Evolutionary conservation across 306 rosid genomes (phyloP).

Genomic region (Crotalaria pallida): DNA sequence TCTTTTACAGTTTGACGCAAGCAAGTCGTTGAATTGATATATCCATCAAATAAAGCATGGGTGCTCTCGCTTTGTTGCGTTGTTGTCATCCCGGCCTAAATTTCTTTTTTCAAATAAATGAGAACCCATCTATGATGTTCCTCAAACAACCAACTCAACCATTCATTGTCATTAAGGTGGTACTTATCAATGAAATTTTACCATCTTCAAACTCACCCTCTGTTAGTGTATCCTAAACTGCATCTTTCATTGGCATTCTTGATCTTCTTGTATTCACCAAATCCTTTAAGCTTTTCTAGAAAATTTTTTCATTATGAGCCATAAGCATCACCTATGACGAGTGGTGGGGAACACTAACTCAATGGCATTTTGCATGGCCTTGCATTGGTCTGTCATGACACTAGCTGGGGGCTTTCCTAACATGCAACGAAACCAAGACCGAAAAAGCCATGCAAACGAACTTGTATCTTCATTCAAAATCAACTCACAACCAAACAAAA

Average conservation of each 20-base stretch:
- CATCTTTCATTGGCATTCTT: background rate
- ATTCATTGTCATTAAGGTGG: no score
- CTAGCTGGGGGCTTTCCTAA: no score
- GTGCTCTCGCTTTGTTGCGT: background rate
- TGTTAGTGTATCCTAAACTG: background rate
- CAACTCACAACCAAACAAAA: background rate
- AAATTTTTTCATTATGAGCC: background rate
- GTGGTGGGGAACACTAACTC: background rate
- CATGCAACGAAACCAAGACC: no score
- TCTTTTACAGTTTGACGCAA: background rate
- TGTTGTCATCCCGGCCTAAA: background rate
- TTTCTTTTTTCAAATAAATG: background rate
- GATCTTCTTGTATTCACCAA: background rate
- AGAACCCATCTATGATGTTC: no score
- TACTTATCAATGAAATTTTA: background rate
- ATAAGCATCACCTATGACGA: background rate
- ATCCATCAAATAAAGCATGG: background rate
- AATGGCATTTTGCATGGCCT: background rate
- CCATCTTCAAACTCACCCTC: background rate
- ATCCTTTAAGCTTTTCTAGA: background rate
- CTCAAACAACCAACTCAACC: no score
- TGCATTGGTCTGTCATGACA: no score
- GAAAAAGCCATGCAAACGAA: no score
- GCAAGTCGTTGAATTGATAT: background rate
- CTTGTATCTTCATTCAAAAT: background rate